Base-by-base conservation (phyloP, 1,139 yeast species). In the Taphrina confusa region DNA sequence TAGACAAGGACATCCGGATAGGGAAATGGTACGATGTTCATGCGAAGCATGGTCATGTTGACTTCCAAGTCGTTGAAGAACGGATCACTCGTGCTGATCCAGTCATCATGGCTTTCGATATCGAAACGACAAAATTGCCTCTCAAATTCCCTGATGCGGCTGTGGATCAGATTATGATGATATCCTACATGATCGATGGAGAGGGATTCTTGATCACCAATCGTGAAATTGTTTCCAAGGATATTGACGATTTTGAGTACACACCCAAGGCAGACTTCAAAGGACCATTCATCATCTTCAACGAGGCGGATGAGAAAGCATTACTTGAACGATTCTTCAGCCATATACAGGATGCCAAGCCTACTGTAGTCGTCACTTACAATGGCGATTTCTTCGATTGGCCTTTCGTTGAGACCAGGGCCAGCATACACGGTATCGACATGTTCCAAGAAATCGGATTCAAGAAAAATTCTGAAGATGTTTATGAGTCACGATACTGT, bases 301-400 rank as follows among this genome's bases (percentile, higher is more conserved):
- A 94, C 71, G 98, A 92, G 71, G 78, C 81, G 0, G 87, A 88
- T 70, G 99, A 94, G 73, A 82, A 83, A 66, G 87, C 83, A 6
- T 75, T 90, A 3, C 73, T 94, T 42, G 75, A 78, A 61, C 76
- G 91, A 63, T 94, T 94, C 70, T 94, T 87, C 71, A 96, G 89
- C 67, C 98, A 94, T 70, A 82, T 94, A 22, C 77, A 92, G 65
- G 97, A 92, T 57, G 87, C 80, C 4, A 80, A 82, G 66, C 98
- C 99, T 0, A 91, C 97, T 0, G 96, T 92, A 11, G 92, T 94
- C 60, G 96, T 97, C 0, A 92, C 98, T 0, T 94, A 89, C 69
- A 94, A 94, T 74, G 99, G 99, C 76, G 99, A 94, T 72, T 90
- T 90, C 70, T 94, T 94, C 74, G 99, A 94, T 78, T 94, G 98